Conservation (phyloP, 2,329 filamentous ascomycete genomes). For the Botrytis squamosa region DNA sequence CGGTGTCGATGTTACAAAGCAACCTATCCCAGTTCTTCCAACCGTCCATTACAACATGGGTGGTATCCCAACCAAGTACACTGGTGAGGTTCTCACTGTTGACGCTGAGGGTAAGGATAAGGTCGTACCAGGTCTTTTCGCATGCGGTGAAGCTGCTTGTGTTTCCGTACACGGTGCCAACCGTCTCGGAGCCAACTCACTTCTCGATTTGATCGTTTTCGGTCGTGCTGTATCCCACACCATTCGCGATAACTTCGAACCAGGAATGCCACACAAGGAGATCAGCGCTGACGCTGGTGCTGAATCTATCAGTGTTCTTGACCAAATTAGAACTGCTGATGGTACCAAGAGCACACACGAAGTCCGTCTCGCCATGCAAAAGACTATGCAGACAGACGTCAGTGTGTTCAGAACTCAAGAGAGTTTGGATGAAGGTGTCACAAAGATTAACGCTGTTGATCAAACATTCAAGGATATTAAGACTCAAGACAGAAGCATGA, state of each 20-base stretch:
- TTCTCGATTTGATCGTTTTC: conserved; percentile 51
- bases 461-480: conserved; percentile 76
- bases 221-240: conserved; percentile 77
- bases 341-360: conserved; percentile 70
- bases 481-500: conserved; percentile 99
- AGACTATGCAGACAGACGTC: conserved; percentile 97
- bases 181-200: conserved; percentile 48
- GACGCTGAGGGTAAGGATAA: conserved; percentile 42
- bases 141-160: conserved; percentile 49
- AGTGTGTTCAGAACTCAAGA: conserved; percentile 88
- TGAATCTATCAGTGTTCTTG: conserved; percentile 79
- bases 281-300: conserved; percentile 64
- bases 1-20: conserved; percentile 47
- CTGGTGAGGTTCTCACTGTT: conserved; percentile 47
- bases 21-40: conserved; percentile 51
- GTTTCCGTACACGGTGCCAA: conserved; percentile 51
- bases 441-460: conserved; percentile 84
- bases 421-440: conserved; percentile 88
- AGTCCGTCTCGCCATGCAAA: conserved; percentile 90
- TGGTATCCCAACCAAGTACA: conserved; percentile 50
- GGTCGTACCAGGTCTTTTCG: conserved; percentile 47
- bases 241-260: conserved; percentile 64
- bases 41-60: conserved; percentile 55
- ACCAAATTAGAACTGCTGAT: conserved; percentile 47
- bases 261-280: conserved; percentile 59